Conservation (phyloP, 371 early-diverging fungal genomes). For the Mucor ambiguus region DNA sequence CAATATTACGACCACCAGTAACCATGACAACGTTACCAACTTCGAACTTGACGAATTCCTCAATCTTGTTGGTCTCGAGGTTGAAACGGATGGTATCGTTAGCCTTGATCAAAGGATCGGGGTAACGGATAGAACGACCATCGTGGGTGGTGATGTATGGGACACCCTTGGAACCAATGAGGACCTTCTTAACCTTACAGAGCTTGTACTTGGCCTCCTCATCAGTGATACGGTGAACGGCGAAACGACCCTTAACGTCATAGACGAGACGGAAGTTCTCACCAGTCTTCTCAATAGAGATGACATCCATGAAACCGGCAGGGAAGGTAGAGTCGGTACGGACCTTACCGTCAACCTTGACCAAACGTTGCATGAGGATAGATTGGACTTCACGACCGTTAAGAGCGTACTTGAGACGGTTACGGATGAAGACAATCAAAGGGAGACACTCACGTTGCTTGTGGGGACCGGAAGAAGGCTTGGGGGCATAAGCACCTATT, state of each 20-base stretch:
- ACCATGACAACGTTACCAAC: constrained; percentile 96
- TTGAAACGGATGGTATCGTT: constrained; percentile 99
- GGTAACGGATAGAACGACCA: constrained; percentile 99
- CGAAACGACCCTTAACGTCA: constrained; percentile 99
- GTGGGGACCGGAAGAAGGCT: constrained; percentile 99
- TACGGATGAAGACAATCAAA: constrained; percentile 97
- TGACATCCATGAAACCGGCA: constrained; percentile 99
- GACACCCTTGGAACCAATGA: constrained; percentile 93
- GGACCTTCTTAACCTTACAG: constrained; percentile 96
- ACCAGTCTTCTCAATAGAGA: constrained; percentile 98
- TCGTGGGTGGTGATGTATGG: constrained; percentile 99
- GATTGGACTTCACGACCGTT: constrained; percentile 97
- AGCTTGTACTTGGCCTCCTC: constrained; percentile 99
- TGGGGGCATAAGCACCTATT: constrained; percentile 83
- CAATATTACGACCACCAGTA: constrained; percentile 99
- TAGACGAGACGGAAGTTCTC: constrained; percentile 99
- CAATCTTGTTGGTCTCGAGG: constrained; percentile 92
- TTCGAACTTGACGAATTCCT: constrained; percentile 95
- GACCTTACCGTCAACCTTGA: constrained; percentile 99
- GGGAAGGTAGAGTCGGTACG: constrained; percentile 99
- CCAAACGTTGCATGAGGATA: constrained; percentile 98
- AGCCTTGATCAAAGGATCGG: constrained; percentile 98
- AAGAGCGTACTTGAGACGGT: constrained; percentile 98
- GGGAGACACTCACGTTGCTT: constrained; percentile 99
- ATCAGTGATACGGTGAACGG: constrained; percentile 98